Percentiles rank a stretch among this genome's conserved stretches.
These are phyloP conservation scores for Chalaropsis thielavioides DNA, from an alignment of 2,329 filamentous ascomycete species.

Conservation along the genomic window DNA sequence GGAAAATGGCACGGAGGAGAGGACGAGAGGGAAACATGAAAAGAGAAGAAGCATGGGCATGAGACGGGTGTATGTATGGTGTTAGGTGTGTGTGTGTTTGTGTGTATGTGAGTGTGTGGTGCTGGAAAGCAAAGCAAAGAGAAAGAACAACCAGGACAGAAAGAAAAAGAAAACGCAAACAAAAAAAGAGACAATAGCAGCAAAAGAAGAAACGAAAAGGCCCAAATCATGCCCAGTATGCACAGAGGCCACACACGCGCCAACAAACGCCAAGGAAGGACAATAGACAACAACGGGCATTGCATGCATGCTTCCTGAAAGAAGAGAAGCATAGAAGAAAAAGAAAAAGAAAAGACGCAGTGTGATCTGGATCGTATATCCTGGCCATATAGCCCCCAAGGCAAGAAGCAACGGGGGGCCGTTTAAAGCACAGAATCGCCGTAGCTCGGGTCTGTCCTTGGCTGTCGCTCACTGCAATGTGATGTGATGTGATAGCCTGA, in stretches of 20 bases:
- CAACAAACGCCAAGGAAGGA: constrained; percentile 6
- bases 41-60: not conserved
- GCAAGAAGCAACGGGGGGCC: not conserved
- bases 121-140: constrained; percentile 4
- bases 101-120: not conserved
- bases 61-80: not conserved
- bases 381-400: not conserved
- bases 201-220: not conserved
- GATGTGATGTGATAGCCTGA: not conserved
- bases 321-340: not conserved
- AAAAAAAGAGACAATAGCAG: not conserved
- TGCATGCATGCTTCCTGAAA: not conserved
- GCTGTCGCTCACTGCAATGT: not conserved
- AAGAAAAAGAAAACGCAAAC: constrained; percentile 7
- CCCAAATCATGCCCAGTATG: not conserved
- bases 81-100: not conserved
- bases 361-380: not conserved
- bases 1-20: not conserved
- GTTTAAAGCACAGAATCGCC: not conserved
- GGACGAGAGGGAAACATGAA: not conserved
- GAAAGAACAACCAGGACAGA: constrained; percentile 1
- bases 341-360: not conserved
- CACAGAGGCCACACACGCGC: not conserved
- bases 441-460: constrained; percentile 9
- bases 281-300: not conserved